Conservation (phyloP, 2,329 filamentous ascomycete species). For the Penicillium sp. region DNA sequence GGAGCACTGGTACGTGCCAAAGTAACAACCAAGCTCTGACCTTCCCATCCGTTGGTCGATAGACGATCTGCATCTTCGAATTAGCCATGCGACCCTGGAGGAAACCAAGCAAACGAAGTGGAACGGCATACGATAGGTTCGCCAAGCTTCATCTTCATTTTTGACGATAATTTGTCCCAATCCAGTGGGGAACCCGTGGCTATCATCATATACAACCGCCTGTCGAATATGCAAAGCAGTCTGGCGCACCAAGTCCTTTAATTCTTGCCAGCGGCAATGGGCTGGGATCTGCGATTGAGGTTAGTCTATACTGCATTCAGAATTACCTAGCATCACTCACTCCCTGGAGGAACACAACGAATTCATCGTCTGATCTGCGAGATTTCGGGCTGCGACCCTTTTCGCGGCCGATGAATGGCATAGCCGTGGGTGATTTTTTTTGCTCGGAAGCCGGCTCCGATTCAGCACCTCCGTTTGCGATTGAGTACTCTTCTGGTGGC, state of each 20-base stretch:
- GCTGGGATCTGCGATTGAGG: conserved; percentile 39
- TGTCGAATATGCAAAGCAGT: conserved; percentile 50
- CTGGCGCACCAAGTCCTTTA: conserved; percentile 50
- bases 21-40: conserved; percentile 48
- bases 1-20: conserved; percentile 45
- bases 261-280: conserved; percentile 50
- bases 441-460: neutral
- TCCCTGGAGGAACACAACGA: conserved; percentile 50
- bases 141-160: conserved; percentile 50
- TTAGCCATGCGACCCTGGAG: conserved; percentile 7
- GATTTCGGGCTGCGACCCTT: conserved; percentile 36
- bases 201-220: conserved; percentile 50
- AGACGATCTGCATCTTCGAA: conserved; percentile 40
- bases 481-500: neutral
- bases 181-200: conserved; percentile 47
- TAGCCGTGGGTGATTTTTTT: conserved; percentile 13
- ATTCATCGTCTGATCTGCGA: conserved; percentile 46
- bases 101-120: neutral
- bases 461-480: neutral
- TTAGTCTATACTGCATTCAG: neutral
- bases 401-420: conserved; percentile 38
- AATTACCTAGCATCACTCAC: conserved; percentile 30
- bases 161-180: conserved; percentile 51
- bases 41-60: conserved; percentile 49
- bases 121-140: conserved; percentile 45